Base-by-base conservation (phyloP, 2,329 filamentous ascomycete species). In the Rosellinia necatrix region DNA sequence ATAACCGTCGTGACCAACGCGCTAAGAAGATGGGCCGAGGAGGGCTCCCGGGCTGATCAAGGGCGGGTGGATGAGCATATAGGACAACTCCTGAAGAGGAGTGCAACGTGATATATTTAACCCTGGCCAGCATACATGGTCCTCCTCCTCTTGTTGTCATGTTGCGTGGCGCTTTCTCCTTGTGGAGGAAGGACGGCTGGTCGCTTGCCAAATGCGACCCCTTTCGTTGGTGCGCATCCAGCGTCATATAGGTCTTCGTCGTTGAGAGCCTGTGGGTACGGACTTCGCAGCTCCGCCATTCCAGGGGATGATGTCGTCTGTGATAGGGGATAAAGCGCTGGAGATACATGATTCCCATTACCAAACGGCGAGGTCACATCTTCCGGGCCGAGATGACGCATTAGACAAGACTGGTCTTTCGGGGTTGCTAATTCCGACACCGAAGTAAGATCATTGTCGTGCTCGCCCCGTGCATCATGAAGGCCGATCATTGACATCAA, bases 1-100 rank as follows among this genome's bases (percentile, higher is more conserved):
- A 96, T 70, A 94, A 91, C 71, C 84, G 92, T 22, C 82, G 91
- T 46, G 89, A 96, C 68, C 81, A 81, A 57, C 76, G 83, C 30
- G 84, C 85, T 10, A 84, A 74, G 67, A 89, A 89, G 74, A 86
- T 88, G 83, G 82, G 81, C 12, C 78, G 84, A 22, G 81, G 78
- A 6, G 78, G 78, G 12, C 58, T 71, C 32, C 62, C 67, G 10
- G 69, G 67, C 7, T 70, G 46, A 64, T 40, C 22, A 21, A 7
- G 43, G 30, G 29, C 55, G 34, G 56, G 25, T 30, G 47, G 43
- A 37, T 22, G 21, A 49, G 32, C 53, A 13, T 27, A 25, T 8
- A 49, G 27, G 29, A 48, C 53, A 24, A 51, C 29, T 42, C 12
- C 25, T 21, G 4, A 54, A 38, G 27, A 48, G 22, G 13, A 43